Percentiles rank a stretch among this genome's conserved stretches.
Conservation (phyloP, 352 stramenopile species). For the Pythium rishiriense region DNA sequence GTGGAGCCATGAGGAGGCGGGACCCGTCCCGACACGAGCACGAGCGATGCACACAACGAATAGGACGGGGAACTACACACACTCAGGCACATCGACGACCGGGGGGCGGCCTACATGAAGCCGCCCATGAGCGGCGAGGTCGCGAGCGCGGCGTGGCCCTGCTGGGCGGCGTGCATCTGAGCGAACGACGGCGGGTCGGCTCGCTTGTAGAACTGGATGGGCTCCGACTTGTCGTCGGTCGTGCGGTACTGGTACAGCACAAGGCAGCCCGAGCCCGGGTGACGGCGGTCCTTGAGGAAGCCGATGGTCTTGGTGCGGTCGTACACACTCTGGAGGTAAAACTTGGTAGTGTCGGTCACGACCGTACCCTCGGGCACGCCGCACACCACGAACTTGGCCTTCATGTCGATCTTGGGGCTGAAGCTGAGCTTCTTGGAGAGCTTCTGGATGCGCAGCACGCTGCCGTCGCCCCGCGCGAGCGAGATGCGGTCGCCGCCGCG, state of each 20-base stretch:
- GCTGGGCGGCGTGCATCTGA: slow-evolving; percentile 10
- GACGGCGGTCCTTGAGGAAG: slow-evolving; percentile 48
- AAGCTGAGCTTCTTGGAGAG: slow-evolving; percentile 65
- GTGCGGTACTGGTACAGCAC: slow-evolving; percentile 58
- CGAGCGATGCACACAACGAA: background rate
- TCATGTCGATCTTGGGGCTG: slow-evolving; percentile 63
- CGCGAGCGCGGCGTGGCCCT: slow-evolving; percentile 12
- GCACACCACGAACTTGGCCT: slow-evolving; percentile 65
- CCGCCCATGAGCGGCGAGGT: slow-evolving; percentile 16
- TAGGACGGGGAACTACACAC: slow-evolving; percentile 6
- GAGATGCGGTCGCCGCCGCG: slow-evolving; percentile 63
- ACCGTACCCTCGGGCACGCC: slow-evolving; percentile 61
- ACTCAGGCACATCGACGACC: background rate
- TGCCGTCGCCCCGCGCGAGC: slow-evolving; percentile 54
- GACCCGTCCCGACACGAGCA: background rate
- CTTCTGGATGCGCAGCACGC: slow-evolving; percentile 59
- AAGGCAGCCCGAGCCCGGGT: slow-evolving; percentile 42
- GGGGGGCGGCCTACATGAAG: slow-evolving; percentile 20
- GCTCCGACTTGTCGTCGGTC: slow-evolving; percentile 55
- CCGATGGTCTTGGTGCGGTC: slow-evolving; percentile 66
- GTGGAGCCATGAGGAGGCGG: background rate
- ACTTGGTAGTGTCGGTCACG: slow-evolving; percentile 65
- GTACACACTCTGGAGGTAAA: slow-evolving; percentile 72
- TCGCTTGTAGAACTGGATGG: slow-evolving; percentile 68
- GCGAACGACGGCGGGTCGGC: slow-evolving; percentile 15